Conservation (phyloP, 1,284 basidiomycete genomes). For the Ganoderma resinaceum region DNA sequence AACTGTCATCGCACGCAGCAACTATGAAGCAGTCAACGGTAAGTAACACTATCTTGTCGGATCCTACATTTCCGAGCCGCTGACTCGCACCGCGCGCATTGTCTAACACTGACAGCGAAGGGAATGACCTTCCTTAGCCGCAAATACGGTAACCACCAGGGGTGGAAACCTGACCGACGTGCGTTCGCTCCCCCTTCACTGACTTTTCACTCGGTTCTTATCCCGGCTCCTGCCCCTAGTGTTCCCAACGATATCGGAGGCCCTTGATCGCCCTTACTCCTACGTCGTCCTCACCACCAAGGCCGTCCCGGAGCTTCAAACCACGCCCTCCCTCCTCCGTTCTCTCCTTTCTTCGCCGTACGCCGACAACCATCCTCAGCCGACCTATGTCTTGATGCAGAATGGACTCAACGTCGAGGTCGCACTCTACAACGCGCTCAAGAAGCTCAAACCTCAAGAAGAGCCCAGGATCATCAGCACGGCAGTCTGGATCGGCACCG, state of each 20-base stretch:
- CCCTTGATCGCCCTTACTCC: conserved; percentile 66
- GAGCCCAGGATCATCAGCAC: conserved; percentile 61
- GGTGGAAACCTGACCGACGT: conserved; percentile 73
- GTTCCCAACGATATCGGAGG: conserved; percentile 62
- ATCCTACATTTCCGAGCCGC: not conserved
- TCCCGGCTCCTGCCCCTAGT: conserved; percentile 47
- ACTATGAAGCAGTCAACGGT: conserved; percentile 68
- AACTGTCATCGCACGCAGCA: conserved; percentile 78
- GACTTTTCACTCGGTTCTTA: not conserved
- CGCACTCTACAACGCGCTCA: conserved; percentile 65
- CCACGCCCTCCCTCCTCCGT: conserved; percentile 63
- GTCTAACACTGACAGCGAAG: conserved; percentile 40
- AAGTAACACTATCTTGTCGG: conserved; percentile 15
- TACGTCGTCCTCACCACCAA: conserved; percentile 79
- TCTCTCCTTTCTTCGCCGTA: conserved; percentile 64
- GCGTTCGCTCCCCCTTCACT: conserved; percentile 31
- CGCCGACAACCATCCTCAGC: conserved; percentile 53
- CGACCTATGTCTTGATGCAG: conserved; percentile 74
- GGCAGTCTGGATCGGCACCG: conserved; percentile 62
- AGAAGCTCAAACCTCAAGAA: conserved; percentile 43
- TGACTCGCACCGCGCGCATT: not conserved
- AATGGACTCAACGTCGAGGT: conserved; percentile 81
- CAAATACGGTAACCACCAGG: conserved; percentile 63
- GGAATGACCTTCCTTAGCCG: conserved; percentile 65
- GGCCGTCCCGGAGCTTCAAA: conserved; percentile 71